These are phyloP conservation scores for Hordeum vulgare DNA, from an alignment of 176 grass and related monocot species.

Conservation along the genomic window MorexV3_pseudomolecules_assembly NC_058521.1:603898040-603898539, in stretches of 20 bases:
- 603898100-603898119: neutral
- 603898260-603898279: slow-evolving; percentile 4
- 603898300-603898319: slow-evolving; percentile 23
- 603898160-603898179: neutral
- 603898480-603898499: neutral
- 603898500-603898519: neutral
- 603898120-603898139: neutral
- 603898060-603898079: neutral
- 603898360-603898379: slow-evolving; percentile 77
- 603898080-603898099: neutral
- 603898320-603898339: slow-evolving; percentile 37
- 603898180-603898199: slow-evolving; percentile 26
- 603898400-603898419: slow-evolving; percentile 16
- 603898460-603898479: slow-evolving; percentile 15
- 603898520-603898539: neutral
- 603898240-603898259: slow-evolving; percentile 91
- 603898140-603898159: neutral
- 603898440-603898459: neutral
- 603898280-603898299: slow-evolving; percentile 8
- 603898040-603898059: neutral
- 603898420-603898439: neutral
- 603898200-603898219: slow-evolving; percentile 10
- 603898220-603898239: slow-evolving; percentile 82
- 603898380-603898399: slow-evolving; percentile 63
- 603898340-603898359: slow-evolving; percentile 61